Percentiles rank a stretch among this genome's conserved stretches.
phyloP scores from a whole-genome alignment of 768 basidiomycete genomes.

The Lactarius akahatsu region DNA sequence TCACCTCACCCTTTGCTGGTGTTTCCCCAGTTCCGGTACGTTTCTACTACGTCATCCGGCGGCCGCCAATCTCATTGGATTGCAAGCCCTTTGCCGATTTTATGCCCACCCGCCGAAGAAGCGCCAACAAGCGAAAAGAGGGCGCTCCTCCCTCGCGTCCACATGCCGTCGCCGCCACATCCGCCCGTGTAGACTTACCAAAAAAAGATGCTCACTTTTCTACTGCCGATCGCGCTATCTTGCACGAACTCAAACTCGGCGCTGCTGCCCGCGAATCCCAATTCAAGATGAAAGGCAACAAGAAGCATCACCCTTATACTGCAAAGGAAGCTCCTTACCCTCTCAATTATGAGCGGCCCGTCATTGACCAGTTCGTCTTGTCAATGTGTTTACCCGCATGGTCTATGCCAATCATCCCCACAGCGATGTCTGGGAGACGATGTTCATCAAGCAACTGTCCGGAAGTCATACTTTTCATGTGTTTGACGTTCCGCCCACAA shows the following conservation, averaged over 20 bases:
- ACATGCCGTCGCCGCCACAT: not conserved
- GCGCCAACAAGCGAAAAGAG: constrained; percentile 24
- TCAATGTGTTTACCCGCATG: not conserved
- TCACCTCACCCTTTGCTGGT: constrained; percentile 16
- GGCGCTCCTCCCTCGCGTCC: constrained; percentile 1
- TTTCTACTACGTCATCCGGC: not conserved
- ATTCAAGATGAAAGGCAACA: constrained; percentile 50
- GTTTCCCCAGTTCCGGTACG: constrained; percentile 22
- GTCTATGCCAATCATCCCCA: constrained; percentile 10
- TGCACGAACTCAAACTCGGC: constrained; percentile 54
- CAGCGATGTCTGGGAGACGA: constrained; percentile 71
- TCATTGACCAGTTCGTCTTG: constrained; percentile 62
- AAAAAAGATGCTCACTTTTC: constrained; percentile 44
- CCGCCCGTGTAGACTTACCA: not conserved
- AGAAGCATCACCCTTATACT: constrained; percentile 56
- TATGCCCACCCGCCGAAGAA: constrained; percentile 24
- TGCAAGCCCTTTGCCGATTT: constrained; percentile 27
- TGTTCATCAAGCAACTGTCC: constrained; percentile 52
- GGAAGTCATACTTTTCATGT: constrained; percentile 64
- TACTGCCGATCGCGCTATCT: constrained; percentile 60
- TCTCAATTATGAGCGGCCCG: constrained; percentile 58
- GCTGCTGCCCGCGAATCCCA: constrained; percentile 54
- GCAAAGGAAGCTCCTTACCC: constrained; percentile 64
- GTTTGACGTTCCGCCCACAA: constrained; percentile 56
- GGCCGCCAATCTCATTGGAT: not conserved